Conservation (phyloP, 2,329 filamentous ascomycete species). For the Ophiostoma ulmi region DNA sequence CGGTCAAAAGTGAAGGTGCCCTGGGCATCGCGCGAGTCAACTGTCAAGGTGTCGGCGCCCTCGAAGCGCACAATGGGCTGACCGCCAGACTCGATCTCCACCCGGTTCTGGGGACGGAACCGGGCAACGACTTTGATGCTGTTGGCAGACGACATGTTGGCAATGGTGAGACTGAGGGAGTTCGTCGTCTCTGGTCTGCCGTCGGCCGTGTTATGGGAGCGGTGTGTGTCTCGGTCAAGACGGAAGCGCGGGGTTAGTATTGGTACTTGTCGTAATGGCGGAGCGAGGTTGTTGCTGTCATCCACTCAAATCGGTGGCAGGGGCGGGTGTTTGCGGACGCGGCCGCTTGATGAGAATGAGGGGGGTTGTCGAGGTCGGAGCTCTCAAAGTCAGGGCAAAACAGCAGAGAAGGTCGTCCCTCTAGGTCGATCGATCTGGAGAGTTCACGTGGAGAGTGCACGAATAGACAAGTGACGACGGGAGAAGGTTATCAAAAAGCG, state of each 20-base stretch:
- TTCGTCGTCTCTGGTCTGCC: background rate
- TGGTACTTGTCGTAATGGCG: constrained; percentile 7
- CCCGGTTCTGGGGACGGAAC: constrained; percentile 93
- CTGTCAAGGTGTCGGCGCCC: constrained; percentile 77
- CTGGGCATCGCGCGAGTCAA: constrained; percentile 76
- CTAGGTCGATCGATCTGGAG: constrained; percentile 10
- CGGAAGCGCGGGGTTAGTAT: constrained; percentile 4
- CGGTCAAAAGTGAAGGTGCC: constrained; percentile 95
- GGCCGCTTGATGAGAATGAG: constrained; percentile 1
- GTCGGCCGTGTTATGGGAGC: constrained; percentile 8
- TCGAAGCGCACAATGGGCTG: constrained; percentile 88
- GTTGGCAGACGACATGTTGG: constrained; percentile 54
- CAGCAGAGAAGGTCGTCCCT: background rate
- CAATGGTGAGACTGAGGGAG: constrained; percentile 16
- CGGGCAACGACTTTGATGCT: constrained; percentile 89
- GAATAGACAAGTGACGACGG: background rate
- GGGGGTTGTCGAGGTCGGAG: background rate
- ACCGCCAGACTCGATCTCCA: constrained; percentile 85
- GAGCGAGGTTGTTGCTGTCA: constrained; percentile 19
- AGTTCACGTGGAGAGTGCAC: constrained; percentile 10
- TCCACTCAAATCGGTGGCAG: constrained; percentile 13
- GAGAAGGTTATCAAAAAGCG: background rate
- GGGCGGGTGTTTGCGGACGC: constrained; percentile 15
- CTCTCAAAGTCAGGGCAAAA: background rate
- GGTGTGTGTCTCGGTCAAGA: background rate